A percentile compares a stretch with the other conserved stretches of the same genome.
Conservation (phyloP, 208 protist genomes). For the Leishmania major region DNA sequence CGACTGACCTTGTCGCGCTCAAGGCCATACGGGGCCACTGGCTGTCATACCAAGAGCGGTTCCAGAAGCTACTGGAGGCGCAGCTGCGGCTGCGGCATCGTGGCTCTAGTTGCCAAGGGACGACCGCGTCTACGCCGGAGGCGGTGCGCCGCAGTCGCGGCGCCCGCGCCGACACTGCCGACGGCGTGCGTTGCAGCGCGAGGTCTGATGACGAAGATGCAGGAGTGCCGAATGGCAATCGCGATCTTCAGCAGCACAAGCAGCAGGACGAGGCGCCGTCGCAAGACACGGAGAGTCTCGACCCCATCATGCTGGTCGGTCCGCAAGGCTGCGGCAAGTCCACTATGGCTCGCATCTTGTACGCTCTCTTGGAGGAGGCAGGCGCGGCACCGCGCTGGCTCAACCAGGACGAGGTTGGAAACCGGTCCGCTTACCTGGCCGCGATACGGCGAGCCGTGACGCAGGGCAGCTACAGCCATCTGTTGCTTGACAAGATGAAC, state of each 20-base stretch:
- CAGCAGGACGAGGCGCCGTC: slow-evolving; percentile 7
- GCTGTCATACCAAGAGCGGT: slow-evolving; percentile 63
- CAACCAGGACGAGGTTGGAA: slow-evolving; percentile 85
- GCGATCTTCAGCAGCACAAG: neutral
- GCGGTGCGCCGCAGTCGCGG: neutral
- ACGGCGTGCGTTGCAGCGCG: neutral
- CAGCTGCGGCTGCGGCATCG: slow-evolving; percentile 19
- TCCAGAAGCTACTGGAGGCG: slow-evolving; percentile 14
- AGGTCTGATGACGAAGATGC: neutral
- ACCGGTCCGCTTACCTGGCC: slow-evolving; percentile 48
- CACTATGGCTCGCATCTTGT: slow-evolving; percentile 68
- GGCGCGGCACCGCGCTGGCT: slow-evolving; percentile 66
- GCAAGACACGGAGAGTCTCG: slow-evolving; percentile 14
- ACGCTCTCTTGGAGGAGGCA: slow-evolving; percentile 54
- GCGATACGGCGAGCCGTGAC: slow-evolving; percentile 45
- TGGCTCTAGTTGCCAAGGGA: neutral
- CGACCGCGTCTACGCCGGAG: neutral
- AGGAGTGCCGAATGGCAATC: neutral
- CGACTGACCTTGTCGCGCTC: slow-evolving; percentile 39
- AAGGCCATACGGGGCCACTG: slow-evolving; percentile 60
- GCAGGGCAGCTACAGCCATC: slow-evolving; percentile 52
- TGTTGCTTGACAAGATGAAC: slow-evolving; percentile 90
- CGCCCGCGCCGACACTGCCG: neutral
- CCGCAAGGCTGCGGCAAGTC: slow-evolving; percentile 89
- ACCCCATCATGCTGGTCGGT: slow-evolving; percentile 69